A percentile compares a stretch with the other conserved stretches of the same genome.
Evolutionary conservation across 139 green algal species (phyloP).

Genomic region (Ulvella scutata): DNA sequence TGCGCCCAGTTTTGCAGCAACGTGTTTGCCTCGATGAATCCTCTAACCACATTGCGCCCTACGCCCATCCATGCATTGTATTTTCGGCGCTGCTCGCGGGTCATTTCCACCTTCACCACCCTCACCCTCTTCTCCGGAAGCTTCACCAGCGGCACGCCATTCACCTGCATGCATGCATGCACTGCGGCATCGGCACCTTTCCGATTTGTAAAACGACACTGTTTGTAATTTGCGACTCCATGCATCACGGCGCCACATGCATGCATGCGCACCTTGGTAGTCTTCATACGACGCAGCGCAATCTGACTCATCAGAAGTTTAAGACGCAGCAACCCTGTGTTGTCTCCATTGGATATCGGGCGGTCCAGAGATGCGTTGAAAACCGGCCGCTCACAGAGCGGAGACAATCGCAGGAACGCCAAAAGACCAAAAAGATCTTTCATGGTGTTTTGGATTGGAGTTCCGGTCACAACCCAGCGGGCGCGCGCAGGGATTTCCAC

Average conservation of each 20-base stretch:
- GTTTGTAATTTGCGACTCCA: too few relatives aligned
- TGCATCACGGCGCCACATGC: too few relatives aligned
- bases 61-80: slow-evolving; percentile 17
- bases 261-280: slow-evolving; percentile 7
- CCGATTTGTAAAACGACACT: background rate
- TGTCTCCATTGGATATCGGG: slow-evolving; percentile 27
- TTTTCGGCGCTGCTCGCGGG: background rate
- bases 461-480: slow-evolving; percentile 40
- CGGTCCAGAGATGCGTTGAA: slow-evolving; percentile 21
- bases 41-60: slow-evolving; percentile 16
- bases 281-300: slow-evolving; percentile 38
- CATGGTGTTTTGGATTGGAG: slow-evolving; percentile 37
- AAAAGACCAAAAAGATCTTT: slow-evolving; percentile 38
- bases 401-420: slow-evolving; percentile 16
- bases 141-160: slow-evolving; percentile 25
- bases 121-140: slow-evolving; percentile 27
- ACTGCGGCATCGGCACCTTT: background rate
- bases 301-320: slow-evolving; percentile 35
- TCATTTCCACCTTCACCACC: slow-evolving; percentile 26
- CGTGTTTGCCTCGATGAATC: slow-evolving; percentile 11
- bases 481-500: slow-evolving; percentile 12
- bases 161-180: background rate
- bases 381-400: slow-evolving; percentile 11
- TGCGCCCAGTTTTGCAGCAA: slow-evolving; percentile 37
- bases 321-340: slow-evolving; percentile 14